Evolutionary conservation across 2,329 filamentous ascomycete species (phyloP), one percentile per base, ranked within the genome.

Genomic region (Arthrocladium fulminans): DNA sequence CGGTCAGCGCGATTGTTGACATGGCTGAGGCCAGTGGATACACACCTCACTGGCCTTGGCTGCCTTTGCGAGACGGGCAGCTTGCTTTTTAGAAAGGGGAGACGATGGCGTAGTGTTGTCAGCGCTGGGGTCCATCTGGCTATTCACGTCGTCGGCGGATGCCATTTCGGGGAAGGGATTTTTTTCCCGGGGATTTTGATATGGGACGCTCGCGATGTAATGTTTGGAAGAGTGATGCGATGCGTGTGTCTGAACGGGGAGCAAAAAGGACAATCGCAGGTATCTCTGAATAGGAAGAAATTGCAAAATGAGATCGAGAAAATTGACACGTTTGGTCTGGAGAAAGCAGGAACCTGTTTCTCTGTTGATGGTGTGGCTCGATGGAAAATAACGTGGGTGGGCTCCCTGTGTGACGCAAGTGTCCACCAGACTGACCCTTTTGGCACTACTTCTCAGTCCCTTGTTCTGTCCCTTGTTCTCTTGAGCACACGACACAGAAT

Each of bases 1-100:
- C 13, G 24, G 34, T 41, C 38, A 48, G 38, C n/a, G n/a, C n/a
- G n/a, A n/a, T n/a, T n/a, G n/a, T n/a, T n/a, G n/a, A n/a, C 23
- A 39, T 24, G n/a, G 12, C 3, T 22, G 27, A 30, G 19, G 13
- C 3, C 19, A n/a, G 25, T 19, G 2, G 19, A 27, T 32, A 48
- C 35, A 42, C 25, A 48, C 38, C 45, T 48, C 27, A 48, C 45
- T 48, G 4, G 20, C 22, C 23, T 30, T 34, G 17, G 39, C 45
- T 3, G 35, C n/a, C 12, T 32, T 25, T 23, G 37, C 38, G 13
- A 48, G 24, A 34, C 15, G 15, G 22, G 45, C 38, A 20, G 45
- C 45, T 15, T 48, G 45, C 2, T 48, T 25, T 19, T 40, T 19
- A n/a, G 37, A n/a, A 40, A 10, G 15, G 37, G 37, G 9, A 22